Conservation (phyloP, 495 filamentous ascomycete genomes). For the Friedmanniomyces simplex region DNA sequence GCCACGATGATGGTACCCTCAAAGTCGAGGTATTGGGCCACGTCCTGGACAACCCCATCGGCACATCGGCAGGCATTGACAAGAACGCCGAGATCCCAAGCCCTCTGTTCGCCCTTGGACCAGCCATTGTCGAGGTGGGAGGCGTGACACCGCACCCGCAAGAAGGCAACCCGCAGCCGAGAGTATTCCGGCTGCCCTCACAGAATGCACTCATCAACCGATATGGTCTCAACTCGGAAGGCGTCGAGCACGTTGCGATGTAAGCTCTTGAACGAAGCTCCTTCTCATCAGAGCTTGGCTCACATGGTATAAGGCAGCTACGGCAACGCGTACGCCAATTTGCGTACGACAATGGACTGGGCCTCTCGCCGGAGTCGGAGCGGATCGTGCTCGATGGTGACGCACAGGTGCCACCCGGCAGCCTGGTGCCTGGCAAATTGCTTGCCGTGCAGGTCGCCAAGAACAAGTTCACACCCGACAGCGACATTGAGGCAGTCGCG, state of each 20-base stretch:
- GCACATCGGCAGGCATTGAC: slow-evolving; percentile 85
- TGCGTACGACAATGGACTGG: slow-evolving; percentile 58
- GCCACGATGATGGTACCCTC: slow-evolving; percentile 41
- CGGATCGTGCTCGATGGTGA: slow-evolving; percentile 61
- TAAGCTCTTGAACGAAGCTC: background rate
- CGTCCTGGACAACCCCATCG: slow-evolving; percentile 71
- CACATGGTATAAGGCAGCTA: slow-evolving; percentile 35
- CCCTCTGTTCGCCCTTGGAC: slow-evolving; percentile 68
- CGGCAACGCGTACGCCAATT: slow-evolving; percentile 67
- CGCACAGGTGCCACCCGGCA: slow-evolving; percentile 58
- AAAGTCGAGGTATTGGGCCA: slow-evolving; percentile 65
- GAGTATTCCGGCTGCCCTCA: slow-evolving; percentile 74
- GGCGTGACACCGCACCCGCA: slow-evolving; percentile 80
- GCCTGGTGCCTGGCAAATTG: slow-evolving; percentile 59
- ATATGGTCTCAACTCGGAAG: slow-evolving; percentile 86
- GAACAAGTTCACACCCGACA: slow-evolving; percentile 79
- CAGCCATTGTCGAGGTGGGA: slow-evolving; percentile 79
- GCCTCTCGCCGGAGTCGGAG: slow-evolving; percentile 52
- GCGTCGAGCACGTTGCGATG: slow-evolving; percentile 75
- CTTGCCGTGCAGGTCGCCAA: slow-evolving; percentile 95
- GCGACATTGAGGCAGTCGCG: slow-evolving; percentile 72
- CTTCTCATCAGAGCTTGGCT: background rate
- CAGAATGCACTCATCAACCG: slow-evolving; percentile 86
- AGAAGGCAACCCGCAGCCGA: slow-evolving; percentile 71
- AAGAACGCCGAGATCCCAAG: slow-evolving; percentile 85